A percentile compares a stretch with the other conserved stretches of the same genome.
Conservation (phyloP, 805 yeast species). For the Wickerhamomyces chambardii region DNA sequence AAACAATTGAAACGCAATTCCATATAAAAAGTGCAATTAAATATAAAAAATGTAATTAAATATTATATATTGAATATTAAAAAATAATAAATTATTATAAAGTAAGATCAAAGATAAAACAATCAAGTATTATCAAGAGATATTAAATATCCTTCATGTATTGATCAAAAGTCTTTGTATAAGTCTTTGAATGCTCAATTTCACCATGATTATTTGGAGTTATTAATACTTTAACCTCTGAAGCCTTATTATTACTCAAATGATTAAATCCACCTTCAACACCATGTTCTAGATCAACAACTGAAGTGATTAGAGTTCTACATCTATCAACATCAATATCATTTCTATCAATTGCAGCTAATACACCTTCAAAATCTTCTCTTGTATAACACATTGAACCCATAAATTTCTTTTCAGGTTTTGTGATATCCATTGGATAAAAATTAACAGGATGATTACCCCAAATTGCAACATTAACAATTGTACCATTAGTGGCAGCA, state of each 20-base stretch:
- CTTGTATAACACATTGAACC: conserved; percentile 58
- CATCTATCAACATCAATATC: conserved; percentile 33
- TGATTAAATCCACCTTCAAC: conserved; percentile 45
- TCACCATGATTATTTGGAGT: conserved; percentile 35
- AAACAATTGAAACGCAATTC: no score
- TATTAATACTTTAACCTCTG: conserved; percentile 44
- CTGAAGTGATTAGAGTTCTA: conserved; percentile 43
- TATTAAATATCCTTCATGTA: no score
- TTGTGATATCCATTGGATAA: conserved; percentile 47
- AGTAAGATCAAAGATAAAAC: conserved; percentile 24
- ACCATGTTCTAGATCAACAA: conserved; percentile 37
- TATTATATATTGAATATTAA: no score
- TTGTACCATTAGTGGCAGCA: conserved; percentile 42
- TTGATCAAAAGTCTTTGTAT: conserved; percentile 1
- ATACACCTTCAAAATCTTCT: conserved; percentile 48
- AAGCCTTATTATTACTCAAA: conserved; percentile 41
- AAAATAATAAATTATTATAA: no score
- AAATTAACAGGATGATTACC: conserved; percentile 38
- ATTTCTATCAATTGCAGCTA: conserved; percentile 39
- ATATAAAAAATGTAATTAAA: no score
- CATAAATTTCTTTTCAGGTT: conserved; percentile 43
- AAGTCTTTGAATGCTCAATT: conserved; percentile 15
- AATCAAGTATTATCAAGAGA: no score
- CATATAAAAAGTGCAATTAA: no score
- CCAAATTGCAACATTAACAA: conserved; percentile 64